Evolutionary conservation across 768 basidiomycete genomes (phyloP), one percentile per base, ranked within the genome.

Genomic region (Glaciozyma antarctica): DNA sequence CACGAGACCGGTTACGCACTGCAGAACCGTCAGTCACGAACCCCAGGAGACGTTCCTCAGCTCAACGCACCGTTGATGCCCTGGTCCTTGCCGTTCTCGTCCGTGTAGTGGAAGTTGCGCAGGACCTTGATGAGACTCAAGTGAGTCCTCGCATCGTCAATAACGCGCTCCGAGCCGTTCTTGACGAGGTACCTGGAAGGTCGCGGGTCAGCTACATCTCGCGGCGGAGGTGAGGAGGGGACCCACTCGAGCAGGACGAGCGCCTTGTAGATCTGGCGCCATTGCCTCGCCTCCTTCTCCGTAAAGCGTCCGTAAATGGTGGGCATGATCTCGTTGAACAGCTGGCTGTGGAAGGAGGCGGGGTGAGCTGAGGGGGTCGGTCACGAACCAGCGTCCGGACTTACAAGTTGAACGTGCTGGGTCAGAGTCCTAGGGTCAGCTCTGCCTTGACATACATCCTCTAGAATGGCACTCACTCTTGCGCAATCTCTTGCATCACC

Each of bases 301-400:
- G 93, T 94, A 77, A 94, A 95, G 32, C 90, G 69, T 10, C 85
- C 82, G 77, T 95, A 98, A 71, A 97, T 95, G 74, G 84, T 85
- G 5, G 95, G 94, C 92, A 99, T 97, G 75, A 98, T 91, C 80
- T 99, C 94, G 77, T 98, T 99, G 78, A 99, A 99, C 68, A 92
- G 84, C 81, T 93, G 90, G 78, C 92, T 95, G 75, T 3, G 48
- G 22, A 41, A 55, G 24, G 60, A 70, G 30, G 53, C 1, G 30
- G 19, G 30, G 21, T 32, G 17, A 58, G 32, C 26, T 30, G 38
- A 19, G 43, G 41, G 5, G 24, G 9, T 8, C 26, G 32, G 32
- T 32, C 32, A 32, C 32, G 32, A 6, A 41, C n/a, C 24, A 26
- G 24, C 12, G 55, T 43, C 45, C 58, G 15, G 63, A 38, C 32